Base-by-base conservation (phyloP, 2,329 filamentous ascomycete genomes). In the Pyrenochaeta sp. region DNA sequence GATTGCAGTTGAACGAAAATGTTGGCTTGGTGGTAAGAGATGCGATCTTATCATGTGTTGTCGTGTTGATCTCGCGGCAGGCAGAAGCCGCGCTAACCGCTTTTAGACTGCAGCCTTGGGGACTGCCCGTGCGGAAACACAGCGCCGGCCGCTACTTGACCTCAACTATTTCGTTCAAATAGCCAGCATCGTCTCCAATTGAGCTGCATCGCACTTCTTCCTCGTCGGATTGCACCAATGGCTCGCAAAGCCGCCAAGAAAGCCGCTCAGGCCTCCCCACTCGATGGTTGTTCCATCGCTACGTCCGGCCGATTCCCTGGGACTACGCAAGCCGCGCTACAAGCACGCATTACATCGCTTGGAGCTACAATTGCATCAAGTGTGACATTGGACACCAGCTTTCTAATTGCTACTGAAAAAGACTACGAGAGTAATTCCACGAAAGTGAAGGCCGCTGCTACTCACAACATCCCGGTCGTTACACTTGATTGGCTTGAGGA, bases 401-500 rank as follows among this genome's bases (percentile, higher is more conserved):
- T 88, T 54, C 79, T 90, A 25, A 76, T 90, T 48, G 82, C 83
- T n/a, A 85, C 82, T 0, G 77, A 83, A 7, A 76, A 79, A 8
- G 86, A 88, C 59, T 84, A 80, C 61, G 75, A 82, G 7, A 83
- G 81, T 44, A 74, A 75, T 0, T 82, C 82, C 0, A 71, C 77
- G 43, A 89, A 89, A 68, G 83, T 85, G 62, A 79, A 78, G 65
- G 74, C 83, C 15, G 85, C 82, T 4, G 72, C 79, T 9, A 65
- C 79, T 12, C 78, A 82, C 34, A 78, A 73, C 22, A 76, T 90
- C 12, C 81, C 81, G 2, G 81, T 91, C 45, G 83, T 92, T 27
- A 80, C 76, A 9, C 72, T 88, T 0, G 77, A 84, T 13, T 92
- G 90, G 90, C 77, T 88, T n/a, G 62, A 84, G 1, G 83, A 88